A percentile compares a stretch with the other conserved stretches of the same genome.
Evolutionary conservation across 2,329 filamentous ascomycete genomes (phyloP).

Genomic region (Claviceps africana): DNA sequence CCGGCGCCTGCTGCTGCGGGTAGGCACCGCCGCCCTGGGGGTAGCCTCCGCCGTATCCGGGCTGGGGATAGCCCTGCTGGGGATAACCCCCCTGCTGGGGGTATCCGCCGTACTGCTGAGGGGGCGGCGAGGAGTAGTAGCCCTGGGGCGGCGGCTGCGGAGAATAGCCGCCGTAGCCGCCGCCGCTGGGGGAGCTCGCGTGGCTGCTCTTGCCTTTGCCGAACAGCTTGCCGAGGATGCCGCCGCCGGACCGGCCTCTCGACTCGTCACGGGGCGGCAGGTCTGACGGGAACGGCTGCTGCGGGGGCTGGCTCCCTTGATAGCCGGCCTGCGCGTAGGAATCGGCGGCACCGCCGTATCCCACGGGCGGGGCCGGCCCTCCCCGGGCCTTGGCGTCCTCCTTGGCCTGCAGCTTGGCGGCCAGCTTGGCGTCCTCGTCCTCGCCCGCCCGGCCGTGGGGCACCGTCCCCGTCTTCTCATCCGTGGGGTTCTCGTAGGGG

Average conservation of each 20-base stretch:
- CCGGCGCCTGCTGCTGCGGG: constrained; percentile 20
- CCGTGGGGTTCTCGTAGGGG: constrained; percentile 42
- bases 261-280: constrained; percentile 27
- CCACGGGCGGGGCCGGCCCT: constrained; percentile 18
- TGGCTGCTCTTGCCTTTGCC: constrained; percentile 24
- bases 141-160: neutral
- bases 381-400: constrained; percentile 50
- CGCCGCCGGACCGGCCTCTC: constrained; percentile 25
- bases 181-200: constrained; percentile 13
- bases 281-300: constrained; percentile 21
- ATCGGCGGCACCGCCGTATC: constrained; percentile 13
- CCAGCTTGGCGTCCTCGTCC: constrained; percentile 59
- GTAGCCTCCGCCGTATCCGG: constrained; percentile 20
- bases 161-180: constrained; percentile 1
- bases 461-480: constrained; percentile 8
- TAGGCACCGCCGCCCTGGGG: constrained; percentile 6
- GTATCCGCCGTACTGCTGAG: constrained; percentile 3
- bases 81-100: constrained; percentile 6
- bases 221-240: constrained; percentile 37
- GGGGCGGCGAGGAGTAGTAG: neutral
- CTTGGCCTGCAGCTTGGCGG: constrained; percentile 68
- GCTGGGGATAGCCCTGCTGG: constrained; percentile 11
- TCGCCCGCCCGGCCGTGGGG: constrained; percentile 15
- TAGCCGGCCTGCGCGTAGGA: constrained; percentile 14
- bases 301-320: constrained; percentile 6